phyloP scores from a whole-genome alignment of 495 filamentous ascomycete species.

The Penicillium bialowiezense region DNA sequence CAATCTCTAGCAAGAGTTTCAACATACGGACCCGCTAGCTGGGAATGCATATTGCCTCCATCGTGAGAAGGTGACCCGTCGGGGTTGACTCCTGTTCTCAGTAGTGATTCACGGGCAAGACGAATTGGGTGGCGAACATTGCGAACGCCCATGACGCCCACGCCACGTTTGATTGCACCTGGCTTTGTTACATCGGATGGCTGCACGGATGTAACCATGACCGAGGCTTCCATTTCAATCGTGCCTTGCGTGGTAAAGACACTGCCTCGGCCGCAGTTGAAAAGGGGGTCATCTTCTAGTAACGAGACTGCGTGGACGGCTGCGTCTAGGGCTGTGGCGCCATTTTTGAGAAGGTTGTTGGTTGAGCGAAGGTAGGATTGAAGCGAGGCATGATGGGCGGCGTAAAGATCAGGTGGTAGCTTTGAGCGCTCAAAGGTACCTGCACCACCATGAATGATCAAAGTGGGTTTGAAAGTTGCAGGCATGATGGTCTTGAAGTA shows the following conservation, averaged over 20 bases:
- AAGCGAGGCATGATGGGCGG: constrained; percentile 60
- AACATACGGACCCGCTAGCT: constrained; percentile 63
- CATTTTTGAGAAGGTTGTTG: constrained; percentile 36
- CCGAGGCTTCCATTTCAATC: constrained; percentile 85
- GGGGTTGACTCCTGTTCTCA: constrained; percentile 45
- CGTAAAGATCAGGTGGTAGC: constrained; percentile 60
- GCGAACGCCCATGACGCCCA: constrained; percentile 68
- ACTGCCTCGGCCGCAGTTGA: constrained; percentile 82
- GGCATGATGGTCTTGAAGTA: neutral
- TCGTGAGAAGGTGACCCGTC: constrained; percentile 28
- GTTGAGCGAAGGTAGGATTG: constrained; percentile 56
- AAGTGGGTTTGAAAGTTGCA: constrained; percentile 52
- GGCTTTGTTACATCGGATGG: neutral
- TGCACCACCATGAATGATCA: constrained; percentile 89
- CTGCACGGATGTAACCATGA: constrained; percentile 68
- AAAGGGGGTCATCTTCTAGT: constrained; percentile 79
- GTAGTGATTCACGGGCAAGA: constrained; percentile 68
- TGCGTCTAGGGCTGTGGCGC: constrained; percentile 61
- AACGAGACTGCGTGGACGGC: constrained; percentile 72
- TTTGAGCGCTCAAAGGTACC: constrained; percentile 72
- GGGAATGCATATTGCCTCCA: constrained; percentile 59
- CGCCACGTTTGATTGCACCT: constrained; percentile 69
- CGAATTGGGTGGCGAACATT: constrained; percentile 76
- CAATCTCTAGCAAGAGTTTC: constrained; percentile 64
- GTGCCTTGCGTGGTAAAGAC: constrained; percentile 80